Evolutionary conservation across 139 green algal species (phyloP), one percentile per base, ranked within the genome.

Genomic region (Trebouxia sp.): DNA sequence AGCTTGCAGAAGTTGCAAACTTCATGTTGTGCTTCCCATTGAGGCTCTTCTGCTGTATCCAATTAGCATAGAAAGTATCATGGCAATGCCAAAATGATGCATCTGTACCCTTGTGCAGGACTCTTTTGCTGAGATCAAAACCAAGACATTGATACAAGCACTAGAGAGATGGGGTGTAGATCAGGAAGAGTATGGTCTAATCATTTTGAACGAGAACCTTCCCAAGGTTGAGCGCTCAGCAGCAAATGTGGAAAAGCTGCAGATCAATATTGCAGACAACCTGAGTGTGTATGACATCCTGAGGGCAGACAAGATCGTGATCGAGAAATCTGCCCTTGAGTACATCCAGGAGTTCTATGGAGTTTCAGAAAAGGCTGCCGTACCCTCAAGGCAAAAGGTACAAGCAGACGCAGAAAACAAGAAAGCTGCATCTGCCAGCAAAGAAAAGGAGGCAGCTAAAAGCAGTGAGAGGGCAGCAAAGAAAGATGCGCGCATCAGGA

Each of bases 281-380:
- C 76, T 94, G 1, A 88, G 91, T 66, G 87, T 98, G n/a, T 97
- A 97, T 83, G 95, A 99, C 75, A 83, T 99, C 35, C 89, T 99
- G 30, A 86, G 91, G 80, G 94, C 95, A 26, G 94, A 98, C 87
- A 91, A 91, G 39, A 94, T 99, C 39, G 82, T 99, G 3, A 83
- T 99, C 12, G 97, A 98, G 86, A 67, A 90, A 42, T 81, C 43
- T 2, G 92, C 94, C 1, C 83, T 98, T 28, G 82, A 84, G 51
- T 86, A 92, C 80, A 85, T 97, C 32, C 77, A 90, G 65, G 75
- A 79, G 20, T 79, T 65, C 30, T 79, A 79, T 66, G 72, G 72
- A 7, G 47, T 14, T 43, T 32, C 62, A n/a, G n/a, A 58, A 58
- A 17, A 14, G 17, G 48, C 48, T 58, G 48, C 48, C 48, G n/a